Base-by-base conservation (phyloP, 2,329 filamentous ascomycete species). In the Penicillium glabrum region DNA sequence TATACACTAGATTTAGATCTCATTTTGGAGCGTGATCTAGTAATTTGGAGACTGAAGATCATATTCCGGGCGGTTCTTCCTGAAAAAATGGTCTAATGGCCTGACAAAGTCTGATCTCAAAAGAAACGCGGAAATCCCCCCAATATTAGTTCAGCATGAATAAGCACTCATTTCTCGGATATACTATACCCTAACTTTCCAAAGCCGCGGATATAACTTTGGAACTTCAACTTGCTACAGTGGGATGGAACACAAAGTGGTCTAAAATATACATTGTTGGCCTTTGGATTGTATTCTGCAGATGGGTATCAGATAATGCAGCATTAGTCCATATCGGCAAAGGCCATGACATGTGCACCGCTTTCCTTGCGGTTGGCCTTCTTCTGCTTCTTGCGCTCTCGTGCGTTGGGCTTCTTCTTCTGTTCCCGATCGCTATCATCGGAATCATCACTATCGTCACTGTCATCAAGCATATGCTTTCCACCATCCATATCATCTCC, bases 351-450 rank as follows among this genome's bases (percentile, higher is more conserved):
- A 57, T 79, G 71, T 45, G 71, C 69, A 51, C 67, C 68, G 46
- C 70, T 72, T 56, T 75, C 73, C 56, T 79, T 79, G 44, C 75
- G 72, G 62, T 79, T 80, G 54, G 67, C 69, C 66, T 75, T 72
- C 70, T 78, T 80, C 57, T 69, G 69, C 67, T 77, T 77, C 68
- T 77, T 82, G 69, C 78, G 81, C 70, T 75, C 79, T 57, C 75
- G 71, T 10, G 62, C 61, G 6, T 11, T 47, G 21, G 31, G 33
- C 10, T 23, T 27, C 14, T 41, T 27, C 14, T 41, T 43, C 44
- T 54, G 73, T 44, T 80, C 77, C 31, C 75, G 76, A 8, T 83
- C 80, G 46, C 80, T 82, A 35, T 82, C 79, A 46, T 79, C 78
- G 7, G 77, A 79, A 19, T 70, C 70, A 29, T 69, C 69, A 51